A percentile compares a stretch with the other conserved stretches of the same genome.
phyloP scores from a whole-genome alignment of 345 rosid species.

The Salix exigua region DNA sequence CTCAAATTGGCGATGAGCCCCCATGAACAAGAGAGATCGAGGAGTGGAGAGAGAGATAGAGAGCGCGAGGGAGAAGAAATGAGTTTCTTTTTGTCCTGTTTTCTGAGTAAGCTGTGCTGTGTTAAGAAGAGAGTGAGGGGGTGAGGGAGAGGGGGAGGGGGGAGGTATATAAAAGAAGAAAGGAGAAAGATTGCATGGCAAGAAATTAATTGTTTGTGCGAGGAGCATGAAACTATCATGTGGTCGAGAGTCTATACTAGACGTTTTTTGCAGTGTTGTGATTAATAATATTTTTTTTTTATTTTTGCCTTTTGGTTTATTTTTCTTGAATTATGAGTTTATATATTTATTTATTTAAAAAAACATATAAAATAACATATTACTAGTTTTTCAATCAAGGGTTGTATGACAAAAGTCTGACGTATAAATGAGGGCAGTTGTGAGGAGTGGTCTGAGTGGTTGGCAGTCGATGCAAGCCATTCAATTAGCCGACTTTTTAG shows the following conservation, averaged over 20 bases:
- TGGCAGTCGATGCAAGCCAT: conserved; percentile 50
- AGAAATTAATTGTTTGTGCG: conserved; percentile 16
- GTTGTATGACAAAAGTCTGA: background rate
- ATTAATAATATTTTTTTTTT: no score
- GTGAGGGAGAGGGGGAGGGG: background rate
- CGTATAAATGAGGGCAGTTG: conserved; percentile 34
- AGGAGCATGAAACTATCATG: conserved; percentile 10
- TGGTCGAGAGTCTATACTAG: background rate
- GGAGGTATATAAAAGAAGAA: conserved; percentile 28
- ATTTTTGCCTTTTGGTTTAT: no score
- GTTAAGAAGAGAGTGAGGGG: conserved; percentile 10
- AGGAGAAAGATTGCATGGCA: conserved; percentile 20
- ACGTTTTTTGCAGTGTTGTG: background rate
- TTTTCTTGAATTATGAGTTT: no score
- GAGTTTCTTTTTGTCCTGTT: background rate
- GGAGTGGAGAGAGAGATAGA: background rate
- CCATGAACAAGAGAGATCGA: conserved; percentile 39
- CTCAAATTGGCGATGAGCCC: conserved; percentile 47
- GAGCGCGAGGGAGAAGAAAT: background rate
- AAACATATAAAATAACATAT: no score
- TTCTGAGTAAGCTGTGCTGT: background rate
- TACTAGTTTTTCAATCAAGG: background rate
- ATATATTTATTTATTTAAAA: no score
- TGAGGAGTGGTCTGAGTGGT: conserved; percentile 42
- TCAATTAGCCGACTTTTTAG: conserved; percentile 60